Evolutionary conservation across 208 protist genomes (phyloP).

Genomic region (Leptomonas seymouri): DNA sequence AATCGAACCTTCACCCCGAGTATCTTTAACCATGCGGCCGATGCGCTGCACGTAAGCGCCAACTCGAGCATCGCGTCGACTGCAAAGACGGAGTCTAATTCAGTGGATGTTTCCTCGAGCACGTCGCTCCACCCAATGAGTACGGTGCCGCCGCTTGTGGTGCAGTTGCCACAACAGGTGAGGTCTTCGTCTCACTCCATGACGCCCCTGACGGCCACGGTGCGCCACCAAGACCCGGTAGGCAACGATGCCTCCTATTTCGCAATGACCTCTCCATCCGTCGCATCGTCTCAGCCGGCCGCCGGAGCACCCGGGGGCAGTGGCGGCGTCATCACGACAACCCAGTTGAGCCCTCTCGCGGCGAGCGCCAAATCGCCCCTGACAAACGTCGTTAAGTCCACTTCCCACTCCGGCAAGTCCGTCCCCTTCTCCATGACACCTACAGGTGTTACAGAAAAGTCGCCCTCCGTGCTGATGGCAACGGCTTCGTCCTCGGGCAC

Average conservation of each 20-base stretch:
- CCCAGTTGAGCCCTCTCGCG: background rate
- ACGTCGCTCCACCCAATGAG: conserved; percentile 2
- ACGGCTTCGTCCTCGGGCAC: conserved; percentile 3
- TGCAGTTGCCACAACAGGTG: conserved; percentile 1
- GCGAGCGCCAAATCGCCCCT: conserved; percentile 3
- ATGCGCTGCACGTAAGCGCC: conserved; percentile 19
- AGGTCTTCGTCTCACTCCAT: background rate
- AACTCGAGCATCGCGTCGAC: conserved; percentile 40
- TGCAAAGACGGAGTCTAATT: conserved; percentile 6
- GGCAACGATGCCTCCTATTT: conserved; percentile 6
- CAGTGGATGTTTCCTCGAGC: conserved; percentile 12
- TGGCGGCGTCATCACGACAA: background rate
- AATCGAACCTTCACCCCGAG: conserved; percentile 16
- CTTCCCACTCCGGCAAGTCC: conserved; percentile 1
- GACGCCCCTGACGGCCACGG: background rate
- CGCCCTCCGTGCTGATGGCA: conserved; percentile 16
- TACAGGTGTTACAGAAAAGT: background rate
- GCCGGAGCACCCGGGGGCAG: background rate
- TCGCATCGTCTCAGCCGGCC: background rate
- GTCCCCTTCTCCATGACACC: background rate
- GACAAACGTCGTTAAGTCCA: conserved; percentile 10
- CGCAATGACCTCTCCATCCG: background rate
- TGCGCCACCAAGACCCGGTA: conserved; percentile 9
- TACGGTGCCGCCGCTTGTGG: conserved; percentile 1
- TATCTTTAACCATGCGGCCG: background rate